These are phyloP conservation scores for Aspergillus quadricinctus DNA, from an alignment of 2,329 filamentous ascomycete genomes.

Conservation along the genomic window DNA sequence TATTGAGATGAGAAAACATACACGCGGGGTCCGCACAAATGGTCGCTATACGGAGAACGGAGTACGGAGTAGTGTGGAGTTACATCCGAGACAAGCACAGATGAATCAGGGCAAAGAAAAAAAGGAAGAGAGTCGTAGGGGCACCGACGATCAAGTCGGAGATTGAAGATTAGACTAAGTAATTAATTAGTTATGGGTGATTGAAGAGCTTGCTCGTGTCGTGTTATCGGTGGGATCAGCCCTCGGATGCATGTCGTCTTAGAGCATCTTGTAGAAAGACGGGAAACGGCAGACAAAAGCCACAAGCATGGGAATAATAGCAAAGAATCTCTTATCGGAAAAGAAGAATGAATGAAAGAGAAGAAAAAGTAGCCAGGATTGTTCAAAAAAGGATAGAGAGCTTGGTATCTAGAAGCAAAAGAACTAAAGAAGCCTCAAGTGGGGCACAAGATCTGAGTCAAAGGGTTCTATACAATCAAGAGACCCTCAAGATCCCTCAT, in stretches of 20 bases:
- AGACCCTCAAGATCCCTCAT: not conserved
- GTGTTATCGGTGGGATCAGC: conserved; percentile 15
- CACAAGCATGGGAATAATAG: not conserved
- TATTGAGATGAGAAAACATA: not conserved
- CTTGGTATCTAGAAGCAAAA: conserved; percentile 3
- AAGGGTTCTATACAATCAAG: not conserved
- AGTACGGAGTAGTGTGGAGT: not conserved
- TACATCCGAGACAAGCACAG: not conserved
- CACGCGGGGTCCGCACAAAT: not conserved
- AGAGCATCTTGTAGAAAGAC: not conserved
- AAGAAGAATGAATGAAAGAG: conserved; percentile 1
- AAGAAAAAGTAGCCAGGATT: conserved; percentile 1
- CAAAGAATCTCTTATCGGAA: not conserved
- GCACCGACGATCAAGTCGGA: conserved; percentile 15
- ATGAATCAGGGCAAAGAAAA: not conserved
- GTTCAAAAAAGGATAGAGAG: not conserved
- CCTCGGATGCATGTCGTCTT: conserved; percentile 14
- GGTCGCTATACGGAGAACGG: not conserved
- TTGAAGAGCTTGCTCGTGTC: not conserved
- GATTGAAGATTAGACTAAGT: conserved; percentile 11
- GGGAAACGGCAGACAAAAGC: not conserved
- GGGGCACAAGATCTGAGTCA: conserved; percentile 12
- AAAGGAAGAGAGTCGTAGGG: conserved; percentile 5
- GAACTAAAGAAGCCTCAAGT: conserved; percentile 9
- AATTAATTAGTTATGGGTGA: not conserved